Evolutionary conservation across 768 basidiomycete species (phyloP), one percentile per base, ranked within the genome.

Genomic region (Leucosporidium yakuticum): DNA sequence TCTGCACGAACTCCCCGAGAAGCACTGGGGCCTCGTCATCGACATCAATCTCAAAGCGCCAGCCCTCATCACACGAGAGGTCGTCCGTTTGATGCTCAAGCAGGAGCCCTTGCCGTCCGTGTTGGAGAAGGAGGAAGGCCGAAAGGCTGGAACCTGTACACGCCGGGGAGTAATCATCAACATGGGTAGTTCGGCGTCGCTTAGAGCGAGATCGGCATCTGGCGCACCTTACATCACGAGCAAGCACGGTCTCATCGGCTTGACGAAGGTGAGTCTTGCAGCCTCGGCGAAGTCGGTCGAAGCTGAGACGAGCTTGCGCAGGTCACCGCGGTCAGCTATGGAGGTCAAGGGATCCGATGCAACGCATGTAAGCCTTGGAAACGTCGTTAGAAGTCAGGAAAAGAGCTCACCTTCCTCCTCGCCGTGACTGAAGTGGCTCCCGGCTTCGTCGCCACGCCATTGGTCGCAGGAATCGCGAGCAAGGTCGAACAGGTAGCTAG

Each of bases 41-140:
- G 63, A 64, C 39, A 64, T 64, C 63, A 64, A 64, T n/a, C 63
- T 64, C 20, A 64, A 64, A 57, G 63, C 63, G 27, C 63, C 63
- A 2, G 63, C 63, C 4, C 29, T 64, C 31, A 64, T 64, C 54
- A 64, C 63, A 19, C 36, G 56, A 23, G 63, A 64, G 25, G 51
- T 36, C 3, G 63, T 64, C 25, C 53, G 56, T 11, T 36, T 64
- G 25, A 64, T 64, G 63, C 63, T 64, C 4, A 34, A 64, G 25
- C 49, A 53, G 32, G n/a, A 27, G 15, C 63, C 63, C 15, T 23
- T 64, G 4, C 48, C 51, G 21, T 64, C 63, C 2, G 47, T 50
- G 23, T 62, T 62, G 14, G 63, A 64, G 56, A 25, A 20, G 17
- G 29, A 21, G 29, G 54, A 56, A 19, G 49, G 63, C 8, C 27